Percentiles rank a stretch among this genome's conserved stretches.
These are phyloP conservation scores for Cyclospora cayetanensis DNA, from an alignment of 169 alveolate genomes.

Conservation along the genomic window DNA sequence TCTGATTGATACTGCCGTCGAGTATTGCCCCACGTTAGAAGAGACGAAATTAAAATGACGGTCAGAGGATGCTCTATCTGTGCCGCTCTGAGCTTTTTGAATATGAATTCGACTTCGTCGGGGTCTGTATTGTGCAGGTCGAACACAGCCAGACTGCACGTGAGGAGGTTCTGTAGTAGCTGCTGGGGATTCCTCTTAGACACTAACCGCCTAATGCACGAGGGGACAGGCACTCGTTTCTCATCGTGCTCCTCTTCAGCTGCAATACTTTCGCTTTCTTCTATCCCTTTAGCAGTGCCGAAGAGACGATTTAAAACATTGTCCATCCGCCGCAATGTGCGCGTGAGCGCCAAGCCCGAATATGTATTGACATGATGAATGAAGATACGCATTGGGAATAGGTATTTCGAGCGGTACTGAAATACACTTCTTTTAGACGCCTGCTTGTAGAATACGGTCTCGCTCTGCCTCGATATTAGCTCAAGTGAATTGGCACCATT, in stretches of 20 bases:
- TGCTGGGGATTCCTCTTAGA: constrained; percentile 37
- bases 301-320: constrained; percentile 50
- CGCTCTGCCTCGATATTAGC: too few relatives aligned
- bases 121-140: constrained; percentile 83
- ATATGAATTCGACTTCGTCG: constrained; percentile 82
- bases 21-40: constrained; percentile 90
- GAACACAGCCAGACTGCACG: constrained; percentile 75
- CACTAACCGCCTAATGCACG: constrained; percentile 1
- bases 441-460: too few relatives aligned
- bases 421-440: too few relatives aligned
- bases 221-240: constrained; percentile 23
- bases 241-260: not conserved
- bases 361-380: constrained; percentile 65
- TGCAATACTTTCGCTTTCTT: not conserved
- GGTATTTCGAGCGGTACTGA: too few relatives aligned
- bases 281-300: constrained; percentile 21
- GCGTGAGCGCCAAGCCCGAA: constrained; percentile 67
- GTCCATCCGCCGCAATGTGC: constrained; percentile 45
- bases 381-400: constrained; percentile 60
- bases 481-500: too few relatives aligned
- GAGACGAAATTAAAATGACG: constrained; percentile 84
- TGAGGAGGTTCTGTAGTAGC: constrained; percentile 42
- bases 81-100: constrained; percentile 74
- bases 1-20: constrained; percentile 39
- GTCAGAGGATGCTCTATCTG: constrained; percentile 69